Evolutionary conservation across 345 rosid genomes (phyloP), one percentile per base, ranked within the genome.

Genomic region (Hevea brasiliensis): DNA sequence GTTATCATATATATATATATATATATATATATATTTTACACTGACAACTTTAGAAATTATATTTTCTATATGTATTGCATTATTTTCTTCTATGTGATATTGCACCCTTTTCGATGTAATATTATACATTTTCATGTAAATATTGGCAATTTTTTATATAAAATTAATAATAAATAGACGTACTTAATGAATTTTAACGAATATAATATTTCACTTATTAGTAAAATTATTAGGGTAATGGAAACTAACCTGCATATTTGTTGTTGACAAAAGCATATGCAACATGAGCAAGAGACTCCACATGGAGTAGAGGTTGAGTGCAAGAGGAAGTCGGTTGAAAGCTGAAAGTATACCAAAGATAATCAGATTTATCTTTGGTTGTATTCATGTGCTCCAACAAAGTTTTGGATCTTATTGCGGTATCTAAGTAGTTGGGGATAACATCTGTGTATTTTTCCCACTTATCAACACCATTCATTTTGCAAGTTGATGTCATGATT

Each of bases 371-470:
- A 47, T 71, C 72, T 71, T 76, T 76, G 71, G 80, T 76, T 15
- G 60, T 48, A 32, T 58, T 45, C 75, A 56, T 71, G 37, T 76
- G 80, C 61, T 76, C 75, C 41, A 76, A 23, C 29, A 76, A 18
- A 37, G 41, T 21, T 57, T 70, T 32, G n/a, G 75, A 64, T 65
- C 8, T 71, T 2, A 76, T 20, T 1, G 44, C 13, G 40, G 75
- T 47, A 57, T 76, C 80, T 24, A 20, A 17, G 58, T 56, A 58
- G 32, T 57, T 83, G 26, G 88, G 87, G 67, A 89, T 74, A 26
- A 63, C 72, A 59, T 93, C 98, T 79, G 74, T 72, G 68, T 69
- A 87, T 62, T 82, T 85, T 76, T 83, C 77, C 98, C 98, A 90
- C 47, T 65, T 74, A 13, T 62, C 75, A 57, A 54, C 20, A 41